phyloP scores from a whole-genome alignment of 805 yeast genomes.

The Zygosaccharomyces gambellarensis region DNA sequence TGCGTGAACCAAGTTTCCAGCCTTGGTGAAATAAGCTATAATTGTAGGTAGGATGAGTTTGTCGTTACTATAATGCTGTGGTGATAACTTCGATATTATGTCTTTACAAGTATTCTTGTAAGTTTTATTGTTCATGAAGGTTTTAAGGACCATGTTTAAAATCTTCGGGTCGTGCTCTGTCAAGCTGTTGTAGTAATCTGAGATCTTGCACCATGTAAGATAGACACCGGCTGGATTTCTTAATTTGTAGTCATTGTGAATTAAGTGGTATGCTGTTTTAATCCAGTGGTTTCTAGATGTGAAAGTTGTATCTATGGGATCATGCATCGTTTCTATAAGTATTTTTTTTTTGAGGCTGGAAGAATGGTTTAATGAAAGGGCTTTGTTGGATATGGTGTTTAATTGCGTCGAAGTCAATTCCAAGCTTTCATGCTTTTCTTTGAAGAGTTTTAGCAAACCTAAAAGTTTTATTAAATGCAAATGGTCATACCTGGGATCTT shows the following conservation, averaged over 20 bases:
- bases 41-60: slow-evolving; percentile 25
- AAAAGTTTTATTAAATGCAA: slow-evolving; percentile 16
- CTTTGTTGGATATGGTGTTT: slow-evolving; percentile 20
- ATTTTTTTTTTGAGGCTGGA: slow-evolving; percentile 16
- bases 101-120: slow-evolving; percentile 20
- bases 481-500: slow-evolving; percentile 22
- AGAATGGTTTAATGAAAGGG: slow-evolving; percentile 14
- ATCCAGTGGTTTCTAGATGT: slow-evolving; percentile 14
- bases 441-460: slow-evolving; percentile 12
- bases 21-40: slow-evolving; percentile 20
- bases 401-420: slow-evolving; percentile 16
- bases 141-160: slow-evolving; percentile 21
- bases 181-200: slow-evolving; percentile 14
- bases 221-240: slow-evolving; percentile 27
- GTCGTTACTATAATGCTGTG: slow-evolving; percentile 24
- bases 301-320: neutral
- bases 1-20: slow-evolving; percentile 14
- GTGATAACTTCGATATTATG: slow-evolving; percentile 16
- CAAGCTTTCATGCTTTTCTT: neutral
- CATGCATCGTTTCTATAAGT: slow-evolving; percentile 16
- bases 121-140: slow-evolving; percentile 20
- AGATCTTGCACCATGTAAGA: slow-evolving; percentile 23
- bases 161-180: slow-evolving; percentile 26
- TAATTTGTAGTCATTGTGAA: slow-evolving; percentile 19
- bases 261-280: slow-evolving; percentile 19